Conservation (phyloP, 306 rosid genomes). For the Alnus glutinosa region DNA sequence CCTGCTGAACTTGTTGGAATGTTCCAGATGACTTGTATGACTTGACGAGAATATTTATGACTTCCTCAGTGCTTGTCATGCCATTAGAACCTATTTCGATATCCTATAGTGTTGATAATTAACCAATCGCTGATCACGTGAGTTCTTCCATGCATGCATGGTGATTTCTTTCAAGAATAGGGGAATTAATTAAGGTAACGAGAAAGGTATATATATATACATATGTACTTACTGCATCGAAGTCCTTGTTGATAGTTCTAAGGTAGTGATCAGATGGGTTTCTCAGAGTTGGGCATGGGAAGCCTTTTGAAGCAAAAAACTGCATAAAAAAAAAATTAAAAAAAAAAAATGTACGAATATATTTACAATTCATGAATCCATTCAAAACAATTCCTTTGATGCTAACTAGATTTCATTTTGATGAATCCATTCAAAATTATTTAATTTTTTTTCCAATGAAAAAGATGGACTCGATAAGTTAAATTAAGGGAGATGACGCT, state of each 20-base stretch:
- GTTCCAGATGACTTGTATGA: conserved; percentile 31
- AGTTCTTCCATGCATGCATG: not conserved
- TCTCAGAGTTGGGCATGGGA: conserved; percentile 58
- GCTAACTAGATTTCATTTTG: not conserved
- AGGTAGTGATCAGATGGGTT: conserved; percentile 77
- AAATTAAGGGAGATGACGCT: no score
- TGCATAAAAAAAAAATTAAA: conserved; percentile 4
- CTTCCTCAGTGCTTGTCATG: conserved; percentile 34
- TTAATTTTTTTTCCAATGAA: no score
- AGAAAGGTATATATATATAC: not conserved
- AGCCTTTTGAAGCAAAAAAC: conserved; percentile 65
- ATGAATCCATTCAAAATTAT: not conserved
- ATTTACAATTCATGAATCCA: no score
- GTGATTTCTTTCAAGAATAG: not conserved
- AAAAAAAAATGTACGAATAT: not conserved
- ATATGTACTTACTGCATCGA: conserved; percentile 44
- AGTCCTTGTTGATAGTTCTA: conserved; percentile 73
- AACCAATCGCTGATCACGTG: not conserved
- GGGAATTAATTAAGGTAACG: not conserved
- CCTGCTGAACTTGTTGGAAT: conserved; percentile 19
- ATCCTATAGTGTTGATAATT: conserved; percentile 12
- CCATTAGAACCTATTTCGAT: not conserved
- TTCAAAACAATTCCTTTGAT: not conserved
- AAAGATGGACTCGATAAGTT: no score
- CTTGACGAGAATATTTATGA: conserved; percentile 27